Conservation (phyloP, 371 early-diverging fungal genomes). For the Rhizopus arrhizus region DNA sequence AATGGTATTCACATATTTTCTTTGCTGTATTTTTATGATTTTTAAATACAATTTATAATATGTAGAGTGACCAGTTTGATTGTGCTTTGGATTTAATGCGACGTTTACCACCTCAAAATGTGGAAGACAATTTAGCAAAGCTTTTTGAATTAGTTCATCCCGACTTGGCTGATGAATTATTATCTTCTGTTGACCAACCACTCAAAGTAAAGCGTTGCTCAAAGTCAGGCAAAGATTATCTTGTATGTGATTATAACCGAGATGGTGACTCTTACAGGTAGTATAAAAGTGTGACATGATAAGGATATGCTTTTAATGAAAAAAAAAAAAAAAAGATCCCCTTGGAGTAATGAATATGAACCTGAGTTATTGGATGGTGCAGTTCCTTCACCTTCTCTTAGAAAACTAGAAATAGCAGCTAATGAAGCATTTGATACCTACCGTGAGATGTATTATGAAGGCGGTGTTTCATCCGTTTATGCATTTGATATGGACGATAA, state of each 20-base stretch:
- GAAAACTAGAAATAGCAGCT: slow-evolving; percentile 88
- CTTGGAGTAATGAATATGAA: slow-evolving; percentile 96
- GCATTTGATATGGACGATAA: slow-evolving; percentile 74
- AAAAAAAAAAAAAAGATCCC: slow-evolving; percentile 66
- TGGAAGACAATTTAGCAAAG: slow-evolving; percentile 84
- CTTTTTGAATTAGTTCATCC: slow-evolving; percentile 81
- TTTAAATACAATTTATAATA: not conserved
- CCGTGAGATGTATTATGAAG: slow-evolving; percentile 94
- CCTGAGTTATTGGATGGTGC: slow-evolving; percentile 83
- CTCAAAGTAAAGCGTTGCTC: slow-evolving; percentile 78
- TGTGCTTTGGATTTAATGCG: slow-evolving; percentile 96
- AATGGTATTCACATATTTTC: no score
- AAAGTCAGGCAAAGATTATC: slow-evolving; percentile 79
- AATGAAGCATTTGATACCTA: slow-evolving; percentile 97
- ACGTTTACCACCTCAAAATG: slow-evolving; percentile 92
- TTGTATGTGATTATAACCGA: slow-evolving; percentile 94
- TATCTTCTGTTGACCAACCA: slow-evolving; percentile 93
- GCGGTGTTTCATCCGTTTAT: slow-evolving; percentile 96
- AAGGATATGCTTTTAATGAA: not conserved
- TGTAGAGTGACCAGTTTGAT: slow-evolving; percentile 70
- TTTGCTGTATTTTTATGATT: no score
- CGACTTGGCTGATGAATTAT: slow-evolving; percentile 87
- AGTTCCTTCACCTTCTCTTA: slow-evolving; percentile 76
- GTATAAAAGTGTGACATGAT: not conserved
- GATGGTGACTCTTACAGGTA: slow-evolving; percentile 94